Evolutionary conservation across 371 early-diverging fungal species (phyloP), one percentile per base, ranked within the genome.

Genomic region (Capillidium rhysosporum): DNA sequence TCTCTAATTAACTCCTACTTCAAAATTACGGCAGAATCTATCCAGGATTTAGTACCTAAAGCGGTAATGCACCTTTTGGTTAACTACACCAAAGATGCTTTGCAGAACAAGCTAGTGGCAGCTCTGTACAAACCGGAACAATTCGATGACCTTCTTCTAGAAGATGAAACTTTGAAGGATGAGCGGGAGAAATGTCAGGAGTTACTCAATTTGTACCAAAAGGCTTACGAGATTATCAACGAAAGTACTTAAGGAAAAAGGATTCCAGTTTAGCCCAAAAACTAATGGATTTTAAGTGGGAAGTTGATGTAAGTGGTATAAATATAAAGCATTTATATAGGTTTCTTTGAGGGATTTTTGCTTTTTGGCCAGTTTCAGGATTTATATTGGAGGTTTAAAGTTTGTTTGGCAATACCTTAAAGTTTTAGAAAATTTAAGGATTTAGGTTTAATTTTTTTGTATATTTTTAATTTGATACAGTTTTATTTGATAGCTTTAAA

Each of bases 41-140:
- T 91, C 38, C 80, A 86, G 59, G 92, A 93, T 53, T 65, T 85
- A 56, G 89, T 93, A 2, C 94, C 94, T 10, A 93, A 93, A 62
- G 87, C 92, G 0, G 79, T 91, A 56, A 90, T 93, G 88, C 82
- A 83, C 59, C 57, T 85, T 46, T 63, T 88, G 40, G 86, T 88
- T 31, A 82, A 85, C 57, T 70, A 77, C 59, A 77, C 80, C 16
- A 77, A 81, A 56, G 77, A 84, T 55, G 61, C 68, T 23, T 75
- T 91, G 45, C 92, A 91, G 59, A 82, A 84, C 64, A 72, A 79
- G 21, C 68, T 93, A 20, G 90, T 93, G 4, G 66, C 81, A 20
- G 75, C 73, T 41, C 69, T 93, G n/a, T 93, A 90, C 63, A 75
- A 76, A 56, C 80, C 84, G 40, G 71, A 77, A 25, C 59, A 82